Base-by-base conservation (phyloP, 257 asterid genomes). In the Plantago major region DNA sequence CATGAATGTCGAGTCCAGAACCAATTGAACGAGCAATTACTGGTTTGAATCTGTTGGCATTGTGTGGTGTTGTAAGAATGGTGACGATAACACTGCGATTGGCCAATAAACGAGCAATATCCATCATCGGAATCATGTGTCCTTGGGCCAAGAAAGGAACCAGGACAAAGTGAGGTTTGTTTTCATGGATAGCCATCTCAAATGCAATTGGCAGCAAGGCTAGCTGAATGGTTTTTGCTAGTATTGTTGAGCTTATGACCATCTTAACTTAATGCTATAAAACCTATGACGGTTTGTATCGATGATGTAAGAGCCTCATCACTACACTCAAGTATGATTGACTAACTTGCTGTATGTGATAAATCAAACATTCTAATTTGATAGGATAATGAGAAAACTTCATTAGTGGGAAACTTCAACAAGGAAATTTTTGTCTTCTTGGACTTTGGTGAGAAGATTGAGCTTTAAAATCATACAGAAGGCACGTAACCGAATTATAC, bases 71-170 rank as follows among this genome's bases (percentile, higher is more conserved):
- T 33, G 71, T 37, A 7, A 82, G 38, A 2, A 86, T 45, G 42
- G 87, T 78, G 62, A 81, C 57, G 2, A 42, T 49, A 1, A 54
- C 76, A 3, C 83, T 85, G 0, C 73, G 79, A 7, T 51, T 66
- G 0, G 89, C 87, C 1, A 86, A 76, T 42, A 79, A 44, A 60
- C 73, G 63, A 52, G 86, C 83, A 2, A 87, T 78, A 68, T 84
- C 95, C 10, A 79, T 51, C 81, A 77, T 77, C 15, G 91, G 89
- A n/a, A 83, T 70, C 60, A 74, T 38, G 58, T 83, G 92, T 70
- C 95, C 92, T 52, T 76, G 89, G 14, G 87, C 83, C 80, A 81
- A 9, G 68, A 78, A 74, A 15, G 95, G 95, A 13, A 86, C 50
- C 45, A 86, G 59, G 10, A 69, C 77, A 15, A 86, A 77, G 64